These are phyloP conservation scores for Russula olivacea DNA, from an alignment of 768 basidiomycete species.

Conservation along the genomic window DNA sequence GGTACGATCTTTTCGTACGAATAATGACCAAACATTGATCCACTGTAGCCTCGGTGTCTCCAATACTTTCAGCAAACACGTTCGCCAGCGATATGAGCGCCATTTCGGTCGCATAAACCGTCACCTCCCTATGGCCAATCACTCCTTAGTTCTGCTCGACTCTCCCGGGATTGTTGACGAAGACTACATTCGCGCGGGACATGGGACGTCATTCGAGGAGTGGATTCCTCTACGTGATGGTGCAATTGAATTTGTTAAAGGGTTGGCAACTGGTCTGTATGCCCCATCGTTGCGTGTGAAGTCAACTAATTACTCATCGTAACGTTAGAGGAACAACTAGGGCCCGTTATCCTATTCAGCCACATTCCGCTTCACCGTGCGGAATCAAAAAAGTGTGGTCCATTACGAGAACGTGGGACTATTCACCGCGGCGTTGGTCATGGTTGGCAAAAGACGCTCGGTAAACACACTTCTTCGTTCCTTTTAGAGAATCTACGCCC, in stretches of 20 bases:
- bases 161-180: constrained; percentile 79
- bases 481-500: constrained; percentile 65
- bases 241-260: constrained; percentile 54
- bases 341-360: constrained; percentile 63
- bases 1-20: constrained; percentile 37
- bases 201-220: constrained; percentile 43
- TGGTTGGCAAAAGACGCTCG: constrained; percentile 79
- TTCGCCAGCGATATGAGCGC: constrained; percentile 51
- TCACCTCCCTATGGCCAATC: constrained; percentile 55
- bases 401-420: constrained; percentile 61
- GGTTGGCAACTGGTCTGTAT: constrained; percentile 34
- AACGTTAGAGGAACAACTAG: constrained; percentile 23
- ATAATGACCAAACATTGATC: background rate
- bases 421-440: constrained; percentile 73
- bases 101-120: constrained; percentile 69
- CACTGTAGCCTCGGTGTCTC: constrained; percentile 17
- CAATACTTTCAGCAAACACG: constrained; percentile 29
- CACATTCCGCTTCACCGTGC: constrained; percentile 83
- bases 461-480: constrained; percentile 71
- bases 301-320: background rate
- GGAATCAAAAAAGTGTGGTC: constrained; percentile 71
- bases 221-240: constrained; percentile 54
- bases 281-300: background rate
- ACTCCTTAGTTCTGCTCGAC: constrained; percentile 67
- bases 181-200: constrained; percentile 60